These are phyloP conservation scores for Cladosporium sp. DNA, from an alignment of 2,329 filamentous ascomycete genomes.

Conservation along the genomic window DNA sequence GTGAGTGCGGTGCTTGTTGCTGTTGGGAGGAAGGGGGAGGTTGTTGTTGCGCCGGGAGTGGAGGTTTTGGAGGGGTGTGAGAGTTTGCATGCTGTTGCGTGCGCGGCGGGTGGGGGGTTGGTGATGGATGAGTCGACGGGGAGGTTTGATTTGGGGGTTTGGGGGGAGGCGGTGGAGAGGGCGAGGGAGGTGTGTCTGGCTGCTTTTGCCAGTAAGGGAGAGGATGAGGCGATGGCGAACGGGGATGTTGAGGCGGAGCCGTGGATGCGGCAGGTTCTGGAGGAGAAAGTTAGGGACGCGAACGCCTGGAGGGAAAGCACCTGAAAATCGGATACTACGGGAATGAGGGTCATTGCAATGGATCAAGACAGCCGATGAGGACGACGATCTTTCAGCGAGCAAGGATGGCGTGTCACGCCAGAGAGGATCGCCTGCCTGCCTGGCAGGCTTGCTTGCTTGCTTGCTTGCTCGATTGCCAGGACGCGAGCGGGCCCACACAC, in stretches of 20 bases:
- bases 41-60: constrained; percentile 53
- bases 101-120: constrained; percentile 66
- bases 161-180: constrained; percentile 62
- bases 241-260: constrained; percentile 27
- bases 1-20: constrained; percentile 61
- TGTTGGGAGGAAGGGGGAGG: constrained; percentile 37
- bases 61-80: constrained; percentile 55
- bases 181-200: constrained; percentile 59
- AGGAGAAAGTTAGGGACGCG: constrained; percentile 34
- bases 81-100: constrained; percentile 78
- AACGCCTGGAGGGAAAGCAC: constrained; percentile 36
- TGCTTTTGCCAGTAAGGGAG: constrained; percentile 33
- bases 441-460: too few species aligned
- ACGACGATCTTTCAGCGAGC: too few species aligned
- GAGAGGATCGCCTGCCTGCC: too few species aligned
- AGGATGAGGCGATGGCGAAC: constrained; percentile 36
- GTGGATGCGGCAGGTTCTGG: constrained; percentile 37
- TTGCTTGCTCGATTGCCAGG: too few species aligned
- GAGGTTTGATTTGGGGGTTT: constrained; percentile 65
- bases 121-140: constrained; percentile 79
- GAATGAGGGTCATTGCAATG: not conserved
- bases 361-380: not conserved
- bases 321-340: constrained; percentile 18
- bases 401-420: too few species aligned
- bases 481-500: too few species aligned